These are phyloP conservation scores for Clausena lansium DNA, from an alignment of 345 rosid species.

Conservation along the genomic window DNA sequence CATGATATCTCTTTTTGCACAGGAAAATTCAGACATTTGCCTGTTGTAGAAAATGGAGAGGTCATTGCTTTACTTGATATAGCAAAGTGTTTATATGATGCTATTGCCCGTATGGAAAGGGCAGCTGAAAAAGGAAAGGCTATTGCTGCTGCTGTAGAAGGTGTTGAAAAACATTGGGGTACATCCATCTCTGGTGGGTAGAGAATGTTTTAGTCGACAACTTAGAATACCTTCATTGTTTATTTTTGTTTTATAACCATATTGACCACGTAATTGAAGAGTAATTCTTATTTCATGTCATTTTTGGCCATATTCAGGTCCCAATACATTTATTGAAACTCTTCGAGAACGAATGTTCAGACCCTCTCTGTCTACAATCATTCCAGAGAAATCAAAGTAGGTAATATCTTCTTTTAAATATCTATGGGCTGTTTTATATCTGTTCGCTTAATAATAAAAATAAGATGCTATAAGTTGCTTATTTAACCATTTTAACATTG, in stretches of 20 bases:
- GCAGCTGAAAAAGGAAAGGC: constrained; percentile 99
- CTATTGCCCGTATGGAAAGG: constrained; percentile 99
- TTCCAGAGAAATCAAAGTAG: constrained; percentile 96
- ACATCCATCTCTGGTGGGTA: constrained; percentile 70
- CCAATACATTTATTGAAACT: constrained; percentile 85
- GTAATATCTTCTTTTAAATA: constrained; percentile 54
- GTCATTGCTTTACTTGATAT: constrained; percentile 96
- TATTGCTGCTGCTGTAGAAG: constrained; percentile 99
- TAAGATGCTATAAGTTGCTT: constrained; percentile 2
- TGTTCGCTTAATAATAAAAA: constrained; percentile 4
- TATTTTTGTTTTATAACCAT: background rate
- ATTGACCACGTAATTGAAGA: background rate
- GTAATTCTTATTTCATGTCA: constrained; percentile 1
- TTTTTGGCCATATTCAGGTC: constrained; percentile 44
- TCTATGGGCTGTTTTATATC: constrained; percentile 8
- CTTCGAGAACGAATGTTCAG: constrained; percentile 88
- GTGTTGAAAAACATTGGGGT: constrained; percentile 94
- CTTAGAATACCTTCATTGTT: background rate
- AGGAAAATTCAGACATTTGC: constrained; percentile 99
- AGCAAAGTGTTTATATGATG: constrained; percentile 96
- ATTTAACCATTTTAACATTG: constrained; percentile 24
- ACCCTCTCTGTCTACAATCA: constrained; percentile 85
- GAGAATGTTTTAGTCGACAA: constrained; percentile 5
- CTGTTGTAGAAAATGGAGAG: constrained; percentile 98
- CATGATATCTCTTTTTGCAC: constrained; percentile 29